Percentiles rank a stretch among this genome's conserved stretches.
Evolutionary conservation across 371 early-diverging fungal species (phyloP).

Genomic region (Cokeromyces recurvatus): DNA sequence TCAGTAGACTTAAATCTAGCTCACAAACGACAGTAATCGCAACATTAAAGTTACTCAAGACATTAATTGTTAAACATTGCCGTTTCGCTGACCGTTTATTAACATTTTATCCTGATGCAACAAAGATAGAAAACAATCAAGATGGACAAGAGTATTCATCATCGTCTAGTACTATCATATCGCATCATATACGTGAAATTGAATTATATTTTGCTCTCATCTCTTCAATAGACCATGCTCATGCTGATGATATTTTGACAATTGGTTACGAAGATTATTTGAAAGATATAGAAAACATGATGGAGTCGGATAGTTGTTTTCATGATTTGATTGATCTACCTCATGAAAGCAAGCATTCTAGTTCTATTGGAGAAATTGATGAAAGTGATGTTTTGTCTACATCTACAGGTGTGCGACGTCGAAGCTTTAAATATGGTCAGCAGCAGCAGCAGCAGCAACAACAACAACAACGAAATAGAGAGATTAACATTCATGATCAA

Average conservation of each 20-base stretch:
- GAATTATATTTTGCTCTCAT: conserved; percentile 70
- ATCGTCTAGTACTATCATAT: conserved; percentile 46
- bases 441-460: conserved; percentile 10
- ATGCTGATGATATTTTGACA: conserved; percentile 49
- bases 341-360: not conserved
- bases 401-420: too few relatives aligned
- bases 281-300: conserved; percentile 64
- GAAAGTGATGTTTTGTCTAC: conserved; percentile 33
- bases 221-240: conserved; percentile 50
- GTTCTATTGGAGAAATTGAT: conserved; percentile 10
- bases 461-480: too few relatives aligned
- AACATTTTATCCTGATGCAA: conserved; percentile 54
- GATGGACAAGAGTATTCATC: conserved; percentile 13
- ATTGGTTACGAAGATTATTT: conserved; percentile 77
- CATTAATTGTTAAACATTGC: conserved; percentile 75
- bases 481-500: too few relatives aligned
- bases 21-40: conserved; percentile 77
- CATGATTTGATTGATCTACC: conserved; percentile 26
- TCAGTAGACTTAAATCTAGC: conserved; percentile 68
- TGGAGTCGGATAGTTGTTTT: conserved; percentile 62
- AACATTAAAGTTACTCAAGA: conserved; percentile 75
- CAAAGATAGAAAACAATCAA: conserved; percentile 1
- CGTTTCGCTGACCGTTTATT: conserved; percentile 67
- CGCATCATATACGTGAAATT: conserved; percentile 65
- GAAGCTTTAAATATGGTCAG: conserved; percentile 61